phyloP scores from a whole-genome alignment of 129 eudicot genomes.

The Flaveria brownii region DNA sequence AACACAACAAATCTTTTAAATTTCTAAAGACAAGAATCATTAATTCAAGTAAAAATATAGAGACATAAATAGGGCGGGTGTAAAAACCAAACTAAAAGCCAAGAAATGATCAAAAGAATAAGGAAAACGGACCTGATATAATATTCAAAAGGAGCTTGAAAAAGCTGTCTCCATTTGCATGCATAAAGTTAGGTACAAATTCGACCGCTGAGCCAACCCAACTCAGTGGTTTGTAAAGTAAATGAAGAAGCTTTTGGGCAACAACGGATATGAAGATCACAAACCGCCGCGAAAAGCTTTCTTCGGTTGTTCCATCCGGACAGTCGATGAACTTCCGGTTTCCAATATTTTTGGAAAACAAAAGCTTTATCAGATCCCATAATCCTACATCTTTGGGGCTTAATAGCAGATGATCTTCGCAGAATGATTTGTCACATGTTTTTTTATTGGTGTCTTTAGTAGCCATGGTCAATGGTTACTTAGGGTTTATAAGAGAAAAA shows the following conservation, averaged over 20 bases:
- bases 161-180: conserved; percentile 39
- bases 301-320: conserved; percentile 28
- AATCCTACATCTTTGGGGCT: conserved; percentile 50
- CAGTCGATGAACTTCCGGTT: conserved; percentile 46
- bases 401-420: conserved; percentile 47
- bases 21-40: not conserved
- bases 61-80: not conserved
- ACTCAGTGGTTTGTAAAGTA: conserved; percentile 34
- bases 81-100: not conserved
- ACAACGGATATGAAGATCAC: conserved; percentile 44
- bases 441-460: not conserved
- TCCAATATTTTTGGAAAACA: conserved; percentile 42
- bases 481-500: not conserved
- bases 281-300: conserved; percentile 38
- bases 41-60: not conserved
- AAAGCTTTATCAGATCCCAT: conserved; percentile 35
- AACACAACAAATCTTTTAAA: not conserved
- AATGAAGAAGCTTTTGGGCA: conserved; percentile 40
- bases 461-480: conserved; percentile 26
- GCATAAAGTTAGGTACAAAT: conserved; percentile 41
- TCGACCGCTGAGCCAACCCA: conserved; percentile 45
- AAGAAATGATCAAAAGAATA: not conserved
- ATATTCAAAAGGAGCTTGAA: conserved; percentile 27
- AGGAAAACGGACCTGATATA: conserved; percentile 28
- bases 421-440: conserved; percentile 48